Percentiles rank a stretch among this genome's conserved stretches.
Evolutionary conservation across 441 rosid genomes (phyloP).

Genomic region (Melastoma candidum): DNA sequence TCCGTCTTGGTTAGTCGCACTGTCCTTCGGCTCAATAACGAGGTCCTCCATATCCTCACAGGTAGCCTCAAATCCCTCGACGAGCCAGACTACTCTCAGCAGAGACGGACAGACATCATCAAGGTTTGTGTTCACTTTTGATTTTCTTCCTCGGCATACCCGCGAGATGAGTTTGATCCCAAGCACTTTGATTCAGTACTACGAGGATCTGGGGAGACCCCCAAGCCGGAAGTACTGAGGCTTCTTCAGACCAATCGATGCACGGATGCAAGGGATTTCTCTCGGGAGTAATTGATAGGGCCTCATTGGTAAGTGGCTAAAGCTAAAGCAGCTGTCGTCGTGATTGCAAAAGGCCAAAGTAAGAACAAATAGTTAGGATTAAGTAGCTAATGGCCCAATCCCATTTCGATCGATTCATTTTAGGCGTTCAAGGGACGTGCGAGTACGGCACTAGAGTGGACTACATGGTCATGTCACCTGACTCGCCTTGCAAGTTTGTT

Average conservation of each 20-base stretch:
- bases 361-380: slow-evolving; percentile 1
- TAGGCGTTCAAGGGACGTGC: slow-evolving; percentile 96
- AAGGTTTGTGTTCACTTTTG: slow-evolving; percentile 24
- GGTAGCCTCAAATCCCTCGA: slow-evolving; percentile 89
- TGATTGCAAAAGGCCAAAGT: slow-evolving; percentile 97
- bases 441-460: slow-evolving; percentile 89
- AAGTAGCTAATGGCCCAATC: too few species aligned
- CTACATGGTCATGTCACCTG: slow-evolving; percentile 66
- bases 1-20: too few species aligned
- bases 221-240: slow-evolving; percentile 79
- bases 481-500: slow-evolving; percentile 59
- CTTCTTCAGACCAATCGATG: slow-evolving; percentile 60
- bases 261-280: slow-evolving; percentile 73
- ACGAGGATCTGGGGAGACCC: slow-evolving; percentile 86
- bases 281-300: slow-evolving; percentile 41
- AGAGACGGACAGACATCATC: slow-evolving; percentile 82
- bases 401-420: background rate
- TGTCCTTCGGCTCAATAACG: slow-evolving; percentile 41
- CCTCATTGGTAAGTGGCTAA: too few species aligned
- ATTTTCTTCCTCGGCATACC: too few species aligned
- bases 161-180: too few species aligned
- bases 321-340: slow-evolving; percentile 50
- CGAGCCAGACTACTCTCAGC: slow-evolving; percentile 64
- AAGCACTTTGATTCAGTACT: slow-evolving; percentile 31
- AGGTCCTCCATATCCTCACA: slow-evolving; percentile 56